Evolutionary conservation across 768 basidiomycete genomes (phyloP), one percentile per base, ranked within the genome.

Genomic region (Pisolithus tinctorius): DNA sequence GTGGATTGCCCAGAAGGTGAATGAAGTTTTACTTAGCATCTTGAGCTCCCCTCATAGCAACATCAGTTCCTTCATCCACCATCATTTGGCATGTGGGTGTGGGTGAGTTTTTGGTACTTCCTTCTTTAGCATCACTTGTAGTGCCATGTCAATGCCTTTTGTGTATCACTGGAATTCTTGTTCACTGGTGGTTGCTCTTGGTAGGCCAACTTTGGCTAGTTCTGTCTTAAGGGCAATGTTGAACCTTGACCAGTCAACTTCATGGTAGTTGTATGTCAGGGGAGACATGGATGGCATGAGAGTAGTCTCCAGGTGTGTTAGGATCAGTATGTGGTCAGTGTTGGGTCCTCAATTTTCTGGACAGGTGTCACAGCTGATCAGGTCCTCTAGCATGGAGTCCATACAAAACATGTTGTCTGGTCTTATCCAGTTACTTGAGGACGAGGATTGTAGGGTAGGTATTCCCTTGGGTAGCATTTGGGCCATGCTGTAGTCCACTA

Each of bases 41-140:
- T 60, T 53, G 0, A 55, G 47, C 6, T 20, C 20, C 20, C 20
- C 20, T 20, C 20, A 20, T 20, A 20, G 20, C 20, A 20, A 20
- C 20, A 20, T 57, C 34, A 76, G 66, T 0, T 68, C 67, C 13
- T 53, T 45, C 9, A 48, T 60, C 67, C 63, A 74, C 73, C 71
- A 73, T 4, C 61, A 25, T 36, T 71, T 71, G 4, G 53, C 26
- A 47, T 60, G 60, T 2, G 61, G 62, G 2, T 48, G 54, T 1
- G 60, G 58, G 27, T 57, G 52, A 2, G 53, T 29, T 1, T 46
- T 23, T 0, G 66, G 69, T 0, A 67, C 61, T 5, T 49, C 23
- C 10, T 52, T 45, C 14, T 55, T 36, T 0, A 68, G 58, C 0
- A 58, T 58, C 0, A 48, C 39, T 17, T 58, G 42, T 0, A 72